Conservation (phyloP, 257 asterid species). For the Anisodus tanguticus region DNA sequence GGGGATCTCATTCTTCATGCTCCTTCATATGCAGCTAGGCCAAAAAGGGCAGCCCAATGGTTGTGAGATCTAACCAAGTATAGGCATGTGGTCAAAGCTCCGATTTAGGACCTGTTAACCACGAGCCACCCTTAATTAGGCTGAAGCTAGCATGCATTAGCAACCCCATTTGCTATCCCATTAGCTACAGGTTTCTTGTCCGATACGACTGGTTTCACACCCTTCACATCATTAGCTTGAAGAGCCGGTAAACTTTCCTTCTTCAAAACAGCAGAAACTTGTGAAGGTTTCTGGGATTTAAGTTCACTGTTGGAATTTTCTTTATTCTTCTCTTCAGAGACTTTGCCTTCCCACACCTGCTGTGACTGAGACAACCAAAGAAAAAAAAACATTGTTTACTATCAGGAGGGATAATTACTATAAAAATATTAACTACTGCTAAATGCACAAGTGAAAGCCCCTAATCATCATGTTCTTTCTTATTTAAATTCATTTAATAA, state of each 20-base stretch:
- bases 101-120: constrained; percentile 4
- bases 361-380: constrained; percentile 23
- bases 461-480: background rate
- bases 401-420: background rate
- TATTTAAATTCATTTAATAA: background rate
- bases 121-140: constrained; percentile 30
- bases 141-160: constrained; percentile 52
- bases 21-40: constrained; percentile 12
- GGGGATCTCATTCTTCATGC: background rate
- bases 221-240: constrained; percentile 30
- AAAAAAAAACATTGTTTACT: background rate
- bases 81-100: background rate
- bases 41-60: constrained; percentile 26
- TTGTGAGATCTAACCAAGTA: constrained; percentile 13
- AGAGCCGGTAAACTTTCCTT: constrained; percentile 29
- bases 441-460: background rate
- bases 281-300: constrained; percentile 35
- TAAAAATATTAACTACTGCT: background rate
- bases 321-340: constrained; percentile 37
- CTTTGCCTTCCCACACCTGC: constrained; percentile 36
- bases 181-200: constrained; percentile 41
- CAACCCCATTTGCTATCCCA: constrained; percentile 42
- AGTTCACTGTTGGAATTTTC: constrained; percentile 41
- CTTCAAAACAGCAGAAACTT: constrained; percentile 31
- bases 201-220: constrained; percentile 27